Conservation (phyloP, 495 filamentous ascomycete species). For the Clavariopsis aquatica region DNA sequence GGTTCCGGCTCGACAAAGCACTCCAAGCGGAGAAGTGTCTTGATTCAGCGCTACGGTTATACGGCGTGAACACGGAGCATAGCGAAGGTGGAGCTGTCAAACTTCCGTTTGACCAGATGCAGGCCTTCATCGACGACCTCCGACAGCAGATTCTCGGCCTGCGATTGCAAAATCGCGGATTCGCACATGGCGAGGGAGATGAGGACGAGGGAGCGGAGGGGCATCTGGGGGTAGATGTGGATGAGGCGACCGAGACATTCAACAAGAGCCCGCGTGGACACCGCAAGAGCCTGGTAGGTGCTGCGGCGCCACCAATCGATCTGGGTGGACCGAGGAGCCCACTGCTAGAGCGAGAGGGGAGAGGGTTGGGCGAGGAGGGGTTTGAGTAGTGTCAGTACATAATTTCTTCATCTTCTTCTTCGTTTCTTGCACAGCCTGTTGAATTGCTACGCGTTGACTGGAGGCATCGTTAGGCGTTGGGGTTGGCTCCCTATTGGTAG, state of each 20-base stretch:
- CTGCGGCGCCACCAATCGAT: conserved; percentile 31
- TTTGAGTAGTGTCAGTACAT: background rate
- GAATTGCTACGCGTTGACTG: background rate
- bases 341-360: background rate
- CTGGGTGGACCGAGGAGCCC: conserved; percentile 31
- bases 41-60: conserved; percentile 70
- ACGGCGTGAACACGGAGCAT: conserved; percentile 50
- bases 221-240: conserved; percentile 24
- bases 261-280: conserved; percentile 33
- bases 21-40: conserved; percentile 71
- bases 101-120: conserved; percentile 59
- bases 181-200: conserved; percentile 17
- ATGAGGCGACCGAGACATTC: conserved; percentile 38
- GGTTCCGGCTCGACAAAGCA: conserved; percentile 70
- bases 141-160: conserved; percentile 32
- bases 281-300: conserved; percentile 42
- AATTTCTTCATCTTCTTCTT: background rate
- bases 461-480: background rate
- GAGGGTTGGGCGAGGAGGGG: background rate
- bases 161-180: conserved; percentile 15
- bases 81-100: conserved; percentile 37
- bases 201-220: conserved; percentile 30
- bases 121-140: conserved; percentile 61
- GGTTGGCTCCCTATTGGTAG: background rate
- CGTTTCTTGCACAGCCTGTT: background rate